phyloP scores from a whole-genome alignment of 139 green algal species.

The Astrephomene gubernaculifera region DNA sequence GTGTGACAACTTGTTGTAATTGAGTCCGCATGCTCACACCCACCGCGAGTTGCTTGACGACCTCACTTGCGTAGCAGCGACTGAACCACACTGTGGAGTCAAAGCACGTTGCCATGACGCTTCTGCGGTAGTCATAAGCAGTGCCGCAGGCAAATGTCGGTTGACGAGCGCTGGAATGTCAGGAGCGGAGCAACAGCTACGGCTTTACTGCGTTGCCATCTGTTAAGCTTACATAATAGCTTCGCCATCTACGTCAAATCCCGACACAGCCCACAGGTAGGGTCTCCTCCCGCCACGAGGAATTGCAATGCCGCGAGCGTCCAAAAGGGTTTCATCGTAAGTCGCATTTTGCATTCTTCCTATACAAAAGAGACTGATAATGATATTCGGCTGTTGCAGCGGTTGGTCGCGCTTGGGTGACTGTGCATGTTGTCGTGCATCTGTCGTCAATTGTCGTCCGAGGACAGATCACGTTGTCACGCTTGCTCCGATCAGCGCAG shows the following conservation, averaged over 20 bases:
- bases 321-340: background rate
- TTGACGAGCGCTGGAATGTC: background rate
- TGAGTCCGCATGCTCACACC: background rate
- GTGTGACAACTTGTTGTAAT: background rate
- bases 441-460: background rate
- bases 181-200: background rate
- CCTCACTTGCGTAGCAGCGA: background rate
- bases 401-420: background rate
- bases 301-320: background rate
- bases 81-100: background rate
- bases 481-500: background rate
- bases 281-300: background rate
- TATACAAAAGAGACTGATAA: too few relatives aligned
- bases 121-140: background rate
- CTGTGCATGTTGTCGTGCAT: background rate
- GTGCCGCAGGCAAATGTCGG: background rate
- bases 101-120: slow-evolving; percentile 10
- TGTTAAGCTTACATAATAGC: background rate
- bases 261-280: slow-evolving; percentile 16
- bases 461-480: background rate
- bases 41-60: background rate
- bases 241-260: background rate
- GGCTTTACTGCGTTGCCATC: background rate
- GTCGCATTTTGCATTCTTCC: background rate
- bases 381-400: too few relatives aligned